Conservation (phyloP, 441 rosid species). For the Populus hybrid region DNA sequence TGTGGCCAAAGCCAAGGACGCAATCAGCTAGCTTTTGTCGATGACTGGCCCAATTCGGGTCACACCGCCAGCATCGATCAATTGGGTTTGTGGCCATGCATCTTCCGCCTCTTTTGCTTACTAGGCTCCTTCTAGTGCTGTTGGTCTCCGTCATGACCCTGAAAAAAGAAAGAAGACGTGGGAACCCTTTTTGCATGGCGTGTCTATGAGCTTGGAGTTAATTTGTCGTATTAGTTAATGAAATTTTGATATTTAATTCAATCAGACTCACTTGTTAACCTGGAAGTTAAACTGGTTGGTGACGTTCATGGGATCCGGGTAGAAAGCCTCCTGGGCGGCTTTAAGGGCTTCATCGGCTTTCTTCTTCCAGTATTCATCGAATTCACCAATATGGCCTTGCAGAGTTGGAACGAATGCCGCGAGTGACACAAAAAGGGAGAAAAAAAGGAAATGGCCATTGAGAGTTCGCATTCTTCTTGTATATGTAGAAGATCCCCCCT, state of each 20-base stretch:
- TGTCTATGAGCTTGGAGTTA: not conserved
- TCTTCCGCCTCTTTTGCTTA: not conserved
- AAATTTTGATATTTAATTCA: not conserved
- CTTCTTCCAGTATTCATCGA: conserved; percentile 33
- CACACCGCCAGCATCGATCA: conserved; percentile 65
- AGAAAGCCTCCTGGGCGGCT: conserved; percentile 19
- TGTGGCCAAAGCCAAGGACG: conserved; percentile 59
- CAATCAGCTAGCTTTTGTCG: conserved; percentile 52
- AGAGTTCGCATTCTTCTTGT: conserved; percentile 3
- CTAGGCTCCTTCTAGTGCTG: conserved; percentile 45
- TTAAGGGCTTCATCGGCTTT: conserved; percentile 15
- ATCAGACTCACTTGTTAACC: conserved; percentile 27
- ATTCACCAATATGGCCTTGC: conserved; percentile 24
- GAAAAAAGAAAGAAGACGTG: not conserved
- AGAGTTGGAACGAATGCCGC: conserved; percentile 23
- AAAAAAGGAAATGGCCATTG: not conserved
- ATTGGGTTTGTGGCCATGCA: conserved; percentile 57
- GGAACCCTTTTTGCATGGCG: not conserved
- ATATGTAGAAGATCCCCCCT: not conserved
- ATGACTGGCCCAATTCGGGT: conserved; percentile 45
- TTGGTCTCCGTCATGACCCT: conserved; percentile 1
- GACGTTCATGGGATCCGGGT: conserved; percentile 37
- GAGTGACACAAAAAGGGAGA: conserved; percentile 20
- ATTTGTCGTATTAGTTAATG: not conserved
- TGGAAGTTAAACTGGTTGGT: conserved; percentile 30